Evolutionary conservation across 2,329 filamentous ascomycete genomes (phyloP).

Genomic region (Onygena corvina): DNA sequence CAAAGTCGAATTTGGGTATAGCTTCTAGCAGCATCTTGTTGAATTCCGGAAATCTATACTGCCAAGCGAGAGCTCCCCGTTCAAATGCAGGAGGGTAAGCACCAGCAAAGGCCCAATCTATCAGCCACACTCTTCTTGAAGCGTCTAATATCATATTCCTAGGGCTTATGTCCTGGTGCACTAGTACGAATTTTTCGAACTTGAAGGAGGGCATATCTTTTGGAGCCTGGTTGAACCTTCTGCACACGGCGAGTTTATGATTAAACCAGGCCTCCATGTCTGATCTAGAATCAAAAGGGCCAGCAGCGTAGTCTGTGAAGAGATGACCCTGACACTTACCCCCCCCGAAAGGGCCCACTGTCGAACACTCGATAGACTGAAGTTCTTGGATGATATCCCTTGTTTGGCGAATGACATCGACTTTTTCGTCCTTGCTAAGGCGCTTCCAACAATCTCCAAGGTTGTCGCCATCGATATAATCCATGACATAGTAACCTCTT

Average conservation of each 20-base stretch:
- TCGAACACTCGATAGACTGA: conserved; percentile 14
- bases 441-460: conserved; percentile 20
- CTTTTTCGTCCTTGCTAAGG: conserved; percentile 14
- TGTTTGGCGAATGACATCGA: conserved; percentile 16
- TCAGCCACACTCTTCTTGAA: conserved; percentile 26
- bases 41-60: too few species aligned
- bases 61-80: too few species aligned
- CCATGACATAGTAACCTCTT: conserved; percentile 22
- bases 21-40: conserved; percentile 15
- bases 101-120: too few species aligned
- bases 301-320: conserved; percentile 19
- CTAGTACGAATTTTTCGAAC: conserved; percentile 20
- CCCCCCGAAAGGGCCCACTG: conserved; percentile 15
- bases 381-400: conserved; percentile 19
- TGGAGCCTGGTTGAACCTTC: conserved; percentile 9
- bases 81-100: too few species aligned
- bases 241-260: conserved; percentile 20
- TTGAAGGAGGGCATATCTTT: conserved; percentile 22
- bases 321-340: conserved; percentile 4
- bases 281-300: conserved; percentile 17
- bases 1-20: conserved; percentile 16
- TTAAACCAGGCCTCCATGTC: conserved; percentile 18
- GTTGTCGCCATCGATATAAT: conserved; percentile 20
- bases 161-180: conserved; percentile 28
- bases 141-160: conserved; percentile 29